Percentiles rank a stretch among this genome's conserved stretches.
phyloP scores from a whole-genome alignment of 2,329 filamentous ascomycete species.

The Arthrobotrys sphaeroides region DNA sequence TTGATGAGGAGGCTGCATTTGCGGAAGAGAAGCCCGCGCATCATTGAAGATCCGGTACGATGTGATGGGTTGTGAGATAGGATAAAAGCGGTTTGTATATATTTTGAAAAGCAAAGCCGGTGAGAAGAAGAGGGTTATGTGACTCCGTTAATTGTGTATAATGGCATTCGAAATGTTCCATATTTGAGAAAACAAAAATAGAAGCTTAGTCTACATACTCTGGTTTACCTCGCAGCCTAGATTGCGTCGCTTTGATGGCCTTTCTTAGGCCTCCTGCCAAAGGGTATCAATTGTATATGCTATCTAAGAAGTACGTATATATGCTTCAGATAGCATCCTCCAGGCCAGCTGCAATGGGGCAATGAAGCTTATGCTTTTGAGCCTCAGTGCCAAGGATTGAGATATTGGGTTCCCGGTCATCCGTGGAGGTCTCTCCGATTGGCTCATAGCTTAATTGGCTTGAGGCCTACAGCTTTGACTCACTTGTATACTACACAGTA shows the following conservation, averaged over 20 bases:
- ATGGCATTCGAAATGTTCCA: slow-evolving; percentile 44
- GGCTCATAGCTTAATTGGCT: not conserved
- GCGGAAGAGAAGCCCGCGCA: slow-evolving; percentile 66
- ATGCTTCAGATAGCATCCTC: too few relatives aligned
- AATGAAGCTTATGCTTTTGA: not conserved
- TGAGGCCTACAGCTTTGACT: too few relatives aligned
- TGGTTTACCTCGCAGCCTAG: too few relatives aligned
- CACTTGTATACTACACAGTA: too few relatives aligned
- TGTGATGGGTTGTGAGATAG: not conserved
- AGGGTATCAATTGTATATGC: not conserved
- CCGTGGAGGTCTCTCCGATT: not conserved
- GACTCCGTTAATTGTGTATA: slow-evolving; percentile 46
- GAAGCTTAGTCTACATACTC: not conserved
- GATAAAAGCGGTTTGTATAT: slow-evolving; percentile 41
- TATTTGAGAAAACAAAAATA: slow-evolving; percentile 22
- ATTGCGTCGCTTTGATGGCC: too few relatives aligned
- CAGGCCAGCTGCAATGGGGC: too few relatives aligned
- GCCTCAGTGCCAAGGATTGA: slow-evolving; percentile 5
- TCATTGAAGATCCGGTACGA: slow-evolving; percentile 51
- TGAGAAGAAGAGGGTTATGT: not conserved
- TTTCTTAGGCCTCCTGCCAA: not conserved
- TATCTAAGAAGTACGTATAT: too few relatives aligned
- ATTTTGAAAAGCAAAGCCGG: slow-evolving; percentile 1
- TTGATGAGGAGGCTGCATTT: slow-evolving; percentile 74
- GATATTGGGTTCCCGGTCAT: not conserved